A percentile compares a stretch with the other conserved stretches of the same genome.
Evolutionary conservation across 2,329 filamentous ascomycete genomes (phyloP).

Genomic region (Ophiostoma angusticollis): DNA sequence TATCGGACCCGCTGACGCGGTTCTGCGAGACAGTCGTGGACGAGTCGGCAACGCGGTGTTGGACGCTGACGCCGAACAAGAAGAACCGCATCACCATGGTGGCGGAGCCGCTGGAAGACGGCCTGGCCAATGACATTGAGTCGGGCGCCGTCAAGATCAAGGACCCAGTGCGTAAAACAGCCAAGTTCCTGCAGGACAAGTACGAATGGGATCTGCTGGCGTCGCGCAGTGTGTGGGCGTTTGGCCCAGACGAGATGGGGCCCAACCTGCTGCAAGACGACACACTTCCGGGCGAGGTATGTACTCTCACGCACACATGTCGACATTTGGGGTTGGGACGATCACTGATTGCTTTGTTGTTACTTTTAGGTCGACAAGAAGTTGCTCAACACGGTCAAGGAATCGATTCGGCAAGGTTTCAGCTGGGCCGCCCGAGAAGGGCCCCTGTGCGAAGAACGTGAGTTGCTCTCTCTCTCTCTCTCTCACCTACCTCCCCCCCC

Average conservation of each 20-base stretch:
- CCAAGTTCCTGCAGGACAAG: conserved; percentile 93
- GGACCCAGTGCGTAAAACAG: conserved; percentile 83
- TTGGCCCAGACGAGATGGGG: conserved; percentile 87
- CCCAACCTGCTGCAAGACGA: conserved; percentile 96
- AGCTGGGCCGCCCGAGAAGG: conserved; percentile 94
- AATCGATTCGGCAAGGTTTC: conserved; percentile 91
- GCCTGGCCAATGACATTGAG: conserved; percentile 91
- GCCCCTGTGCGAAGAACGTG: conserved; percentile 92
- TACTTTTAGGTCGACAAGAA: conserved; percentile 68
- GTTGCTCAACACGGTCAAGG: conserved; percentile 70
- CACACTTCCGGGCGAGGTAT: conserved; percentile 74
- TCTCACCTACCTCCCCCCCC: conserved; percentile 5
- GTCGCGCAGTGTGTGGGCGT: conserved; percentile 93
- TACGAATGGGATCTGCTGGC: conserved; percentile 96
- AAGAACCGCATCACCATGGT: conserved; percentile 99
- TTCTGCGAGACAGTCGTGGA: conserved; percentile 98
- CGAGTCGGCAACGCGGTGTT: conserved; percentile 95
- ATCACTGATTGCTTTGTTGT: background rate
- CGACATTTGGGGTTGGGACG: background rate
- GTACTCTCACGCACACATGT: conserved; percentile 17
- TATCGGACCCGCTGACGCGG: conserved; percentile 91
- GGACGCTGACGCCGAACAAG: conserved; percentile 95
- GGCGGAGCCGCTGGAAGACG: conserved; percentile 87
- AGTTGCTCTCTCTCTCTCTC: conserved; percentile 27
- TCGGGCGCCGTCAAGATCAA: conserved; percentile 79